Percentiles rank a stretch among this genome's conserved stretches.
phyloP scores from a whole-genome alignment of 2,329 filamentous ascomycete species.

The Nemania diffusa region DNA sequence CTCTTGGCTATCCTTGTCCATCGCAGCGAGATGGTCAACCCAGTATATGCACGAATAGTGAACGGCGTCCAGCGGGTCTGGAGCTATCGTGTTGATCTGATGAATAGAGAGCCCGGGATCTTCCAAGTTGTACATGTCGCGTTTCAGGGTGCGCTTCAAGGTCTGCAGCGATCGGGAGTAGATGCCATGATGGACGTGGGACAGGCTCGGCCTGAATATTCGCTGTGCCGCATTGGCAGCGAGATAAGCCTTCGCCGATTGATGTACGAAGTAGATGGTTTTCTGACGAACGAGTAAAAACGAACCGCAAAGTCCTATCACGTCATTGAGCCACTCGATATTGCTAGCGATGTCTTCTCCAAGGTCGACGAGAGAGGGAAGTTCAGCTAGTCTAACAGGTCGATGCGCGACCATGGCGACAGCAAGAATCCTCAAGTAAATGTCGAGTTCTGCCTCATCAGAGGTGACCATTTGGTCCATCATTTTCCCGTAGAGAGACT shows the following conservation, averaged over 20 bases:
- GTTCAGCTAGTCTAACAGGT: no score
- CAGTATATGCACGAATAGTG: background rate
- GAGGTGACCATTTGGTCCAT: background rate
- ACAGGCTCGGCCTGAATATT: background rate
- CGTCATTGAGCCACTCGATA: no score
- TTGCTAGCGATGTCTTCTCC: no score
- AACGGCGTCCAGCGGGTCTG: background rate
- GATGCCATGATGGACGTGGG: background rate
- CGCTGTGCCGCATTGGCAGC: background rate
- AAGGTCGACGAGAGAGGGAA: no score
- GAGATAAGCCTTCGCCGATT: constrained; percentile 5
- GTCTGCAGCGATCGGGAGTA: background rate
- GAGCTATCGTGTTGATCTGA: background rate
- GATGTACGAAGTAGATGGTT: background rate
- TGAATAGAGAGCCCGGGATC: background rate
- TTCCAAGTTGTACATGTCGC: background rate
- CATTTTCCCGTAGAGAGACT: background rate
- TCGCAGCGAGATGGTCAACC: background rate
- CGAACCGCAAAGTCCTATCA: constrained; percentile 6
- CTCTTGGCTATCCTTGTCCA: no score
- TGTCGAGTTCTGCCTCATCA: no score
- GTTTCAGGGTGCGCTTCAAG: background rate
- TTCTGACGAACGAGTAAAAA: background rate
- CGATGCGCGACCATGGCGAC: no score
- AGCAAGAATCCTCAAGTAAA: no score